A percentile compares a stretch with the other conserved stretches of the same genome.
Evolutionary conservation across 495 filamentous ascomycete genomes (phyloP).

Genomic region (Cercophora scortea): DNA sequence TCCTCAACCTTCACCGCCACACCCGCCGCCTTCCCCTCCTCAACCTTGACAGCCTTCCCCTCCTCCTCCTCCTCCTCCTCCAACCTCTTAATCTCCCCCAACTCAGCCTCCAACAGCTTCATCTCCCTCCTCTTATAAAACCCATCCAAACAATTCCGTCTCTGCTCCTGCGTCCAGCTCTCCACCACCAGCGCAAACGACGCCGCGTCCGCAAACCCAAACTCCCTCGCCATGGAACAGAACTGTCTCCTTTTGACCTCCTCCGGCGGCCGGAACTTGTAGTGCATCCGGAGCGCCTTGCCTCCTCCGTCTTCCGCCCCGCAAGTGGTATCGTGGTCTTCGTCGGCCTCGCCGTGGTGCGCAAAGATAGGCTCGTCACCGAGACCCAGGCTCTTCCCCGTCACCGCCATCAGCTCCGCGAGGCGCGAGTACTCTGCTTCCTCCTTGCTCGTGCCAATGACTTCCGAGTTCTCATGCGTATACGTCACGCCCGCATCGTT

Average conservation of each 20-base stretch:
- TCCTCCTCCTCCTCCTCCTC: not conserved
- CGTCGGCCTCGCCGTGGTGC: not conserved
- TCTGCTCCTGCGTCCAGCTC: constrained; percentile 80
- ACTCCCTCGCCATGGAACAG: constrained; percentile 75
- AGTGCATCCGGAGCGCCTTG: constrained; percentile 36
- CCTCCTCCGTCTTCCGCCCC: not conserved
- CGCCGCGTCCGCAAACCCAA: constrained; percentile 67
- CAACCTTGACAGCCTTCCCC: not conserved
- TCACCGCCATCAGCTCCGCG: constrained; percentile 53
- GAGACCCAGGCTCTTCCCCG: constrained; percentile 29
- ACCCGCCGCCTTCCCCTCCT: constrained; percentile 1
- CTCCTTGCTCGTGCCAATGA: constrained; percentile 79
- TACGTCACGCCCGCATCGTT: constrained; percentile 86
- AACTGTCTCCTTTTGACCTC: constrained; percentile 78
- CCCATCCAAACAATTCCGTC: constrained; percentile 67
- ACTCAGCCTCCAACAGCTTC: constrained; percentile 21
- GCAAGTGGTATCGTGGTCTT: not conserved
- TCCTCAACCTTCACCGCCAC: not conserved
- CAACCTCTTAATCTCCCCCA: constrained; percentile 3
- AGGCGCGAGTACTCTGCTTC: constrained; percentile 71
- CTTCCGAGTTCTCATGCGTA: constrained; percentile 93
- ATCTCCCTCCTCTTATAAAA: constrained; percentile 59
- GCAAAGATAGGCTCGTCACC: constrained; percentile 24
- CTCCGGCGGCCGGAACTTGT: constrained; percentile 66
- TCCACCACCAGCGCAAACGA: constrained; percentile 94